Evolutionary conservation across 352 stramenopile genomes (phyloP).

Genomic region (Phytophthora chlamydospora): DNA sequence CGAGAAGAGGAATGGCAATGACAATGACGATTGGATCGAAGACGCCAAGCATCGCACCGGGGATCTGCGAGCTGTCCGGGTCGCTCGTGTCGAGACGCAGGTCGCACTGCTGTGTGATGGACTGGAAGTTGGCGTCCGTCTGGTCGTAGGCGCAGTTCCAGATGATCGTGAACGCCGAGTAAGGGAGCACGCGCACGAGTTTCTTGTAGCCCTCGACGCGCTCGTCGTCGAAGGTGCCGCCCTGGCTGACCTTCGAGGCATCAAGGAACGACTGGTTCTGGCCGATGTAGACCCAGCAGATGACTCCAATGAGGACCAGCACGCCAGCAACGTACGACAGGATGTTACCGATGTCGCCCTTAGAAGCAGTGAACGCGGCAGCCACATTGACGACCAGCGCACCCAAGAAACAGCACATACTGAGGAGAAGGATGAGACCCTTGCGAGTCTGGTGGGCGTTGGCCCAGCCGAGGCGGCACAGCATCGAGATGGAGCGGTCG

Average conservation of each 20-base stretch:
- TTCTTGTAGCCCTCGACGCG: slow-evolving; percentile 55
- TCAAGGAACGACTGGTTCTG: slow-evolving; percentile 49
- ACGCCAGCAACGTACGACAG: slow-evolving; percentile 49
- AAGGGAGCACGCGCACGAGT: slow-evolving; percentile 50
- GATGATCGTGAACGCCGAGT: slow-evolving; percentile 58
- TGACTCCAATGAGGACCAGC: slow-evolving; percentile 40
- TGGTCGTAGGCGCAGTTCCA: slow-evolving; percentile 64
- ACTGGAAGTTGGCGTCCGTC: slow-evolving; percentile 65
- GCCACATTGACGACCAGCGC: slow-evolving; percentile 54
- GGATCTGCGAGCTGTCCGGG: slow-evolving; percentile 42
- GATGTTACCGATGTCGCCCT: slow-evolving; percentile 28
- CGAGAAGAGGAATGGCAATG: slow-evolving; percentile 42
- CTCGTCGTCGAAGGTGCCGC: slow-evolving; percentile 43
- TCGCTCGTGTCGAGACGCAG: slow-evolving; percentile 39
- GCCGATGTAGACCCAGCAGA: slow-evolving; percentile 50
- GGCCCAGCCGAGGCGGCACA: slow-evolving; percentile 40
- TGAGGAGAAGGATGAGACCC: slow-evolving; percentile 35
- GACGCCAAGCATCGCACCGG: slow-evolving; percentile 49
- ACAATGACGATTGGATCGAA: slow-evolving; percentile 51
- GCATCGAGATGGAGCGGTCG: slow-evolving; percentile 48
- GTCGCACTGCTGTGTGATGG: slow-evolving; percentile 65
- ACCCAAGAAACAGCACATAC: slow-evolving; percentile 33
- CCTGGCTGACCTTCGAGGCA: slow-evolving; percentile 38
- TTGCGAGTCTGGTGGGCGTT: slow-evolving; percentile 31
- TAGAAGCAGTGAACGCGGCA: slow-evolving; percentile 42